Conservation (phyloP, 441 rosid genomes). For the Codiaeum variegatum region DNA sequence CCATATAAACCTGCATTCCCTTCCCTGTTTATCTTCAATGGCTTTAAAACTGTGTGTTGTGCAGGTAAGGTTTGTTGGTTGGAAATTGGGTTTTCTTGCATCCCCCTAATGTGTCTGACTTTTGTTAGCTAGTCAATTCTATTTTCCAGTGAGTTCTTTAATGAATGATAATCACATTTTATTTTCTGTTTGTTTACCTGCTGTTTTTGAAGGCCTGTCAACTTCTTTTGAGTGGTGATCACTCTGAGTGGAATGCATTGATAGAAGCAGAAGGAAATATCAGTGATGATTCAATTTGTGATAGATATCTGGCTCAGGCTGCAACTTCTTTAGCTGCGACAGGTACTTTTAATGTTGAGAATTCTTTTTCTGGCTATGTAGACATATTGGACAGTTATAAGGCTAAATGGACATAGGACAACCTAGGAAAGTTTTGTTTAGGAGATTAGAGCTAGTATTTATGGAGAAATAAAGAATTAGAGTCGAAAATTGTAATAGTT, state of each 20-base stretch:
- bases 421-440: background rate
- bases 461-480: background rate
- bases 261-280: slow-evolving; percentile 54
- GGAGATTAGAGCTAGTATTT: background rate
- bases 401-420: background rate
- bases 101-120: background rate
- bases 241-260: slow-evolving; percentile 44
- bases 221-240: slow-evolving; percentile 60
- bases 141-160: background rate
- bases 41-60: background rate
- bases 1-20: background rate
- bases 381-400: background rate
- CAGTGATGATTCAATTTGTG: slow-evolving; percentile 45
- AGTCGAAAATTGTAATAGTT: background rate
- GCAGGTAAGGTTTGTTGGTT: background rate
- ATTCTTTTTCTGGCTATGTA: background rate
- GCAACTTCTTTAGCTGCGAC: slow-evolving; percentile 44
- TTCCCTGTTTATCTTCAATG: background rate
- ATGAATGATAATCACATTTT: slow-evolving; percentile 19
- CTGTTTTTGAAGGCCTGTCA: slow-evolving; percentile 57
- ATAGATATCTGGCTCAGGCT: slow-evolving; percentile 61
- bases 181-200: background rate
- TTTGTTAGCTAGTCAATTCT: background rate
- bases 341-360: slow-evolving; percentile 37
- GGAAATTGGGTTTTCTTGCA: background rate